These are phyloP conservation scores for Crithidia brevicula DNA, from an alignment of 208 protist genomes.

Conservation along the genomic window DNA sequence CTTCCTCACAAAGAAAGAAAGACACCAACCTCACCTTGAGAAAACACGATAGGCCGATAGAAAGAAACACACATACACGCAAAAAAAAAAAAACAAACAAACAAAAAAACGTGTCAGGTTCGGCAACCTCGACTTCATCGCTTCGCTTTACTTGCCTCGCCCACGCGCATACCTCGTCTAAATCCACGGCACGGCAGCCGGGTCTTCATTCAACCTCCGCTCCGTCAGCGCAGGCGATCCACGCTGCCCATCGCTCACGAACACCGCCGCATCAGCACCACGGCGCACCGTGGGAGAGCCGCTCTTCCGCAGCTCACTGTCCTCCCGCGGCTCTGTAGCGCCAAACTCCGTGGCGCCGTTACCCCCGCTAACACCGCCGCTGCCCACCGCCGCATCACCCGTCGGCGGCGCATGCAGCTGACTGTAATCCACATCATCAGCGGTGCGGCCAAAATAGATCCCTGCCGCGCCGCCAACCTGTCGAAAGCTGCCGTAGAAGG, in stretches of 20 bases:
- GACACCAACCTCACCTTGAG: too few species aligned
- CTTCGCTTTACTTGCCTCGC: too few species aligned
- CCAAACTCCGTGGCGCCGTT: conserved; percentile 1
- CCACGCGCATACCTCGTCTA: conserved; percentile 10
- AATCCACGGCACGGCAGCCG: conserved; percentile 47
- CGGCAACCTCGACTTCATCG: too few species aligned
- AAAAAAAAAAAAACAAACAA: neutral
- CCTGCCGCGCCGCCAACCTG: conserved; percentile 31
- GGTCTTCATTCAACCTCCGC: conserved; percentile 44
- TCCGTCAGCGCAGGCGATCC: conserved; percentile 27
- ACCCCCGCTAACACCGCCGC: neutral
- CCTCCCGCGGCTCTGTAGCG: conserved; percentile 5
- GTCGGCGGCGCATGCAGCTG: conserved; percentile 17
- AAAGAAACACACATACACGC: too few species aligned
- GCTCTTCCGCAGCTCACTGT: neutral
- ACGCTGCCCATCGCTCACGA: conserved; percentile 9
- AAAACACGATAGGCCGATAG: too few species aligned
- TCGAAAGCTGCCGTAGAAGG: conserved; percentile 50
- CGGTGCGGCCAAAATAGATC: conserved; percentile 43
- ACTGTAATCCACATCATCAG: conserved; percentile 45
- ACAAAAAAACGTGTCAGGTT: neutral
- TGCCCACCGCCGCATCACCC: neutral
- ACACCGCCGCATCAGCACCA: neutral
- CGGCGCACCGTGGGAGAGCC: conserved; percentile 8
- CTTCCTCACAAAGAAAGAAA: too few species aligned